Percentiles rank a stretch among this genome's conserved stretches.
Evolutionary conservation across 2,329 filamentous ascomycete species (phyloP).

Genomic region (Albifimbria verrucaria): DNA sequence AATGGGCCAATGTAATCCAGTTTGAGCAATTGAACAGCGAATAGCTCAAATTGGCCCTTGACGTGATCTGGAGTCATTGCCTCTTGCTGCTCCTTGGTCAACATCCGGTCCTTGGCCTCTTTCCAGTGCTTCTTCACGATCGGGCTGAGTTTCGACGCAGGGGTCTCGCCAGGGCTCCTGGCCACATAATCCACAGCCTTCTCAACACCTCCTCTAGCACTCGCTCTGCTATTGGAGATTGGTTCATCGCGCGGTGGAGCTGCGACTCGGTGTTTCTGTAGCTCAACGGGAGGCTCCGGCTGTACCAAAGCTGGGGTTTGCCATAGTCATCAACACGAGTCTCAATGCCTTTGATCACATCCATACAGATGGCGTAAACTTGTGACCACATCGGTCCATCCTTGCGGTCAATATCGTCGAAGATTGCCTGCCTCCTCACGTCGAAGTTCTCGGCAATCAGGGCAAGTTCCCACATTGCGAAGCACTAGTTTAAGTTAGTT

Average conservation of each 20-base stretch:
- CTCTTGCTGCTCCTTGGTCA: slow-evolving; percentile 53
- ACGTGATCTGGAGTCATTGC: slow-evolving; percentile 48
- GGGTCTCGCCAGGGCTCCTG: slow-evolving; percentile 45
- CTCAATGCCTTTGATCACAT: slow-evolving; percentile 65
- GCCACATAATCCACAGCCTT: slow-evolving; percentile 41
- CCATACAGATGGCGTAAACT: slow-evolving; percentile 66
- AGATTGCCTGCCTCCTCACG: slow-evolving; percentile 76
- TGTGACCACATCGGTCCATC: slow-evolving; percentile 81
- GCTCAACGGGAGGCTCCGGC: slow-evolving; percentile 23
- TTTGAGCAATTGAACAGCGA: slow-evolving; percentile 42
- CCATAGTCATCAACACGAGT: slow-evolving; percentile 62
- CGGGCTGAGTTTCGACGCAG: slow-evolving; percentile 46
- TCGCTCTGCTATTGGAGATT: slow-evolving; percentile 39
- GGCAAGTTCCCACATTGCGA: slow-evolving; percentile 88
- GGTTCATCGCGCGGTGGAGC: slow-evolving; percentile 42
- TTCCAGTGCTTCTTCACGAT: slow-evolving; percentile 47
- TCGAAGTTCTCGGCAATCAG: slow-evolving; percentile 74
- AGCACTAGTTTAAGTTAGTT: slow-evolving; percentile 49
- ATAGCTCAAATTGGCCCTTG: slow-evolving; percentile 43
- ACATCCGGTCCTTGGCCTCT: slow-evolving; percentile 43
- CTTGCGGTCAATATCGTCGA: slow-evolving; percentile 79
- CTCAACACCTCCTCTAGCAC: slow-evolving; percentile 40
- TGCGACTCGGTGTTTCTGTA: slow-evolving; percentile 31
- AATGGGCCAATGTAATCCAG: slow-evolving; percentile 58
- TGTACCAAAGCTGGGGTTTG: slow-evolving; percentile 36